Evolutionary conservation across 2,329 filamentous ascomycete genomes (phyloP).

Genomic region (Colletotrichum graminicola): DNA sequence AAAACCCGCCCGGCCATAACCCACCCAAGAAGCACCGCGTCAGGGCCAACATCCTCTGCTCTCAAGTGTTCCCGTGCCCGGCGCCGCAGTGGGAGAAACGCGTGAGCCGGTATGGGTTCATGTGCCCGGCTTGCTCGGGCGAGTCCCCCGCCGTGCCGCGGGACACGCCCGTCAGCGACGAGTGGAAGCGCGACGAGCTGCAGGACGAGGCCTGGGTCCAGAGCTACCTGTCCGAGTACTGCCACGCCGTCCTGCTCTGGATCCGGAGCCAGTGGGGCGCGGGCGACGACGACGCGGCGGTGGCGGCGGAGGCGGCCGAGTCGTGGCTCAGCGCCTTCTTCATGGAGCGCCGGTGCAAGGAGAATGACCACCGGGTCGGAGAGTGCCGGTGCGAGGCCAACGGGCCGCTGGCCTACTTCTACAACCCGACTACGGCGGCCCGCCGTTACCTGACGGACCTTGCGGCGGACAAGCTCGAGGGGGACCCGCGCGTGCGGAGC

Average conservation of each 20-base stretch:
- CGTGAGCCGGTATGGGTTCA: slow-evolving; percentile 27
- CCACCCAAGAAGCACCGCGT: slow-evolving; percentile 13
- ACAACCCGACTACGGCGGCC: slow-evolving; percentile 39
- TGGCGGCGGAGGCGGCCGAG: neutral
- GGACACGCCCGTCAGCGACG: slow-evolving; percentile 17
- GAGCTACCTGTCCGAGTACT: slow-evolving; percentile 23
- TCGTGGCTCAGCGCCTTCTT: slow-evolving; percentile 28
- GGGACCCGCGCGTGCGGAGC: slow-evolving; percentile 8
- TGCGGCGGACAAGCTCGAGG: slow-evolving; percentile 4
- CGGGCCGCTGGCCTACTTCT: slow-evolving; percentile 30
- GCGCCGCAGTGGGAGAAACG: slow-evolving; percentile 33
- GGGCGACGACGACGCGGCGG: neutral
- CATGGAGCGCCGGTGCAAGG: slow-evolving; percentile 40
- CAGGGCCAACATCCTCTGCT: slow-evolving; percentile 38
- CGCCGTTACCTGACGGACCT: slow-evolving; percentile 28
- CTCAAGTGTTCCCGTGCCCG: slow-evolving; percentile 30
- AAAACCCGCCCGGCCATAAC: neutral
- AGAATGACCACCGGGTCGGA: slow-evolving; percentile 25
- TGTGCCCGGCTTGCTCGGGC: slow-evolving; percentile 39
- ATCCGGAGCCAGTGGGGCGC: neutral
- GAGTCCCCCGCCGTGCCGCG: slow-evolving; percentile 36
- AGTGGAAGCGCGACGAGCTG: slow-evolving; percentile 28
- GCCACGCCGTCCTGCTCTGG: slow-evolving; percentile 20
- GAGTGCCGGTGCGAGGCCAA: slow-evolving; percentile 38
- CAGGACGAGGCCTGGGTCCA: slow-evolving; percentile 31